phyloP scores from a whole-genome alignment of 768 basidiomycete genomes.

The Rhizopogon vesiculosus region DNA sequence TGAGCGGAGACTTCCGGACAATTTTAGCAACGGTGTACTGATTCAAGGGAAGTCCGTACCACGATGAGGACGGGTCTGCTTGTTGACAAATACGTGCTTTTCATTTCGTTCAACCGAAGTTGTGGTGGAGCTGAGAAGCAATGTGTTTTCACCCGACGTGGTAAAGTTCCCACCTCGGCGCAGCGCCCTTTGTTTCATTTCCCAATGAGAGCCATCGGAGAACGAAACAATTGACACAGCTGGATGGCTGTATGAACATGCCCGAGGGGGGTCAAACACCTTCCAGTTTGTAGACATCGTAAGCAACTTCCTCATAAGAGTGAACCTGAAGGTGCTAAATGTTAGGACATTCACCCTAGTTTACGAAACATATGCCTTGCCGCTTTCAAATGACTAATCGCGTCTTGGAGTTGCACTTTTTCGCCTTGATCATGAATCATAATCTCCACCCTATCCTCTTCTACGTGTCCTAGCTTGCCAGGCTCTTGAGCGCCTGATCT shows the following conservation, averaged over 20 bases:
- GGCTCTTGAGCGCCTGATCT: slow-evolving; percentile 33
- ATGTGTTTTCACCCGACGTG: not conserved
- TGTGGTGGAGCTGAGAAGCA: too few species aligned
- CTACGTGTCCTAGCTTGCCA: too few species aligned
- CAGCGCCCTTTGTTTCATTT: not conserved
- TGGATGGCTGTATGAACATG: not conserved
- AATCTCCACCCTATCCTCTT: too few species aligned
- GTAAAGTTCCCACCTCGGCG: not conserved
- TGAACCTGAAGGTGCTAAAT: slow-evolving; percentile 33
- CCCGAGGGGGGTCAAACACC: slow-evolving; percentile 27
- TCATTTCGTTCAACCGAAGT: not conserved
- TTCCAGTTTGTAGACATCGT: slow-evolving; percentile 50
- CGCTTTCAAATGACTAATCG: slow-evolving; percentile 41
- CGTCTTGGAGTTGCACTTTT: slow-evolving; percentile 32
- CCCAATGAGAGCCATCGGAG: not conserved
- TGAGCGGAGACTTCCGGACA: not conserved
- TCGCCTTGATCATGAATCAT: slow-evolving; percentile 36
- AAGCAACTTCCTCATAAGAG: slow-evolving; percentile 55
- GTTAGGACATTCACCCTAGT: not conserved
- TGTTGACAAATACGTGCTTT: not conserved
- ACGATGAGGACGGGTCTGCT: not conserved
- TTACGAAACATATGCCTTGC: slow-evolving; percentile 25
- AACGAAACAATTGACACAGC: not conserved
- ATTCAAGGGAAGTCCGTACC: not conserved
- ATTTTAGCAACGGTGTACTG: not conserved